These are phyloP conservation scores for Lachnellula arida DNA, from an alignment of 2,329 filamentous ascomycete genomes.

Conservation along the genomic window DNA sequence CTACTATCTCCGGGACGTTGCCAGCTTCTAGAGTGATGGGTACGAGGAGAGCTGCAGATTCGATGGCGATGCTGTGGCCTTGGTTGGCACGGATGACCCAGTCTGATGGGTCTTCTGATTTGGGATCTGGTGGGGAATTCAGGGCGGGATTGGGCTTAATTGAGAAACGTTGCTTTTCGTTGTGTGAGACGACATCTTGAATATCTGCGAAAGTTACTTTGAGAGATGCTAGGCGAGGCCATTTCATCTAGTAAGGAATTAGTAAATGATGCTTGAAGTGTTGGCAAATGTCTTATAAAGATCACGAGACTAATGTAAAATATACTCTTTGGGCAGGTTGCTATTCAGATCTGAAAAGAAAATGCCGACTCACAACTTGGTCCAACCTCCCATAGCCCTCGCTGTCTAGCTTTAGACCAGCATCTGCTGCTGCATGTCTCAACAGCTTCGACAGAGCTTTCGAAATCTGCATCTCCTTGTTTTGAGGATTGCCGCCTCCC, in stretches of 20 bases:
- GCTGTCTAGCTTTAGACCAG: constrained; percentile 51
- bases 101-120: constrained; percentile 49
- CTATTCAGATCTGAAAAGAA: constrained; percentile 7
- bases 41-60: constrained; percentile 65
- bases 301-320: constrained; percentile 3
- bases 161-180: constrained; percentile 88
- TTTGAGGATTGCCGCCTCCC: constrained; percentile 16
- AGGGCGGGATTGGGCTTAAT: constrained; percentile 53
- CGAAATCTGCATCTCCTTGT: constrained; percentile 28
- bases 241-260: constrained; percentile 25
- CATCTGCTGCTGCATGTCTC: constrained; percentile 39
- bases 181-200: constrained; percentile 60
- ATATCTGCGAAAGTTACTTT: constrained; percentile 74
- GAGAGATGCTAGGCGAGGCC: constrained; percentile 54
- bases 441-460: constrained; percentile 33
- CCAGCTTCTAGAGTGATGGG: constrained; percentile 56
- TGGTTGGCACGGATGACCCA: constrained; percentile 94
- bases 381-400: constrained; percentile 57
- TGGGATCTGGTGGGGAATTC: constrained; percentile 18
- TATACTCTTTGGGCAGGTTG: not conserved
- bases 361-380: constrained; percentile 47
- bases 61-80: constrained; percentile 78
- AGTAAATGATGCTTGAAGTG: not conserved
- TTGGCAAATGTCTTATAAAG: not conserved
- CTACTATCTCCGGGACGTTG: constrained; percentile 60